Conservation (phyloP, 148 eudicot genomes). For the Camellia sinensis region DNA sequence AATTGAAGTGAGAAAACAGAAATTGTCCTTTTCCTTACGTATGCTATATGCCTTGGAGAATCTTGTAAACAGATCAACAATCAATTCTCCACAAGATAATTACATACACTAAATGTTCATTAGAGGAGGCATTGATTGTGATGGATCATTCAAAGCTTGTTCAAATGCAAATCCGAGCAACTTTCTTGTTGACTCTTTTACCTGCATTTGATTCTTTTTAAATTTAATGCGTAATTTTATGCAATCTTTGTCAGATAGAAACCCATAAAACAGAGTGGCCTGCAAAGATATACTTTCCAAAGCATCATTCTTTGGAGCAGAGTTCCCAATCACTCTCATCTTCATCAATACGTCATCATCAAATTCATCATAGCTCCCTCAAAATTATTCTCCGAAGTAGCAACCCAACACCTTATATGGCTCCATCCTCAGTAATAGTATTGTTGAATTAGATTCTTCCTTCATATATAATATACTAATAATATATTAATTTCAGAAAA, state of each 20-base stretch:
- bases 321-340: not conserved
- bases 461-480: no score
- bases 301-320: not conserved
- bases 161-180: not conserved
- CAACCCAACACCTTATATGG: no score
- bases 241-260: not conserved
- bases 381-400: not conserved
- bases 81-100: not conserved
- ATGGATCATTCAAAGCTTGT: not conserved
- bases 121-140: not conserved
- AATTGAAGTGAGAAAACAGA: slow-evolving; percentile 6
- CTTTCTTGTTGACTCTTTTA: not conserved
- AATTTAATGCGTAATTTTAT: not conserved
- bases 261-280: not conserved
- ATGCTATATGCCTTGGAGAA: not conserved
- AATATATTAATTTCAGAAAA: no score
- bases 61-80: not conserved
- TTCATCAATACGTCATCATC: not conserved
- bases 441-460: no score
- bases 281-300: not conserved
- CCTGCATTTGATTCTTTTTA: not conserved
- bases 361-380: not conserved
- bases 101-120: slow-evolving; percentile 1
- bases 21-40: not conserved
- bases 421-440: no score